Percentiles rank a stretch among this genome's conserved stretches.
These are phyloP conservation scores for Kalanchoe fedtschenkoi DNA, from an alignment of 164 flowering plant species.

Conservation along the genomic window DNA sequence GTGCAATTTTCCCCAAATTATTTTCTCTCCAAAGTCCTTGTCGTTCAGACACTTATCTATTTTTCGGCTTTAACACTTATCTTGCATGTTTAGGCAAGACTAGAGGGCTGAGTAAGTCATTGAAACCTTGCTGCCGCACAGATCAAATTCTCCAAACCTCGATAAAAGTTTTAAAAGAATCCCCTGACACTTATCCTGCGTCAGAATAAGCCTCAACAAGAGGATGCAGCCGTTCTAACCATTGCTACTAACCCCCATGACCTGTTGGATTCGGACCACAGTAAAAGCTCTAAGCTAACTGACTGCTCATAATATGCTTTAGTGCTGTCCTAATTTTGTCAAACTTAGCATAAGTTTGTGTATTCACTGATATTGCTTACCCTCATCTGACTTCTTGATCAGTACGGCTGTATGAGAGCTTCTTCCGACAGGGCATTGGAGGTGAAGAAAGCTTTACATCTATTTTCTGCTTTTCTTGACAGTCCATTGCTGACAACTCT, in stretches of 20 bases:
- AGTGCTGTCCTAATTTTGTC: conserved; percentile 66
- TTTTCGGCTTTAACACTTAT: too few relatives aligned
- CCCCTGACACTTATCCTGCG: conserved; percentile 63
- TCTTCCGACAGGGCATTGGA: conserved; percentile 68
- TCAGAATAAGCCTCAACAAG: conserved; percentile 75
- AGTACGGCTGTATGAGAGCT: conserved; percentile 81
- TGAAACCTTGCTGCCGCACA: too few relatives aligned
- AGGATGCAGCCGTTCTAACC: conserved; percentile 59
- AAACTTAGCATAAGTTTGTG: conserved; percentile 93
- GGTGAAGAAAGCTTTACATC: conserved; percentile 18
- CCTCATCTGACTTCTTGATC: conserved; percentile 55
- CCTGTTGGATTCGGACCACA: conserved; percentile 78
- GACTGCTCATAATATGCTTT: conserved; percentile 66
- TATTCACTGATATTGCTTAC: conserved; percentile 60
- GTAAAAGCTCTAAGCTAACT: conserved; percentile 80
- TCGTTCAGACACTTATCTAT: too few relatives aligned
- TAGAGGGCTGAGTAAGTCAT: too few relatives aligned
- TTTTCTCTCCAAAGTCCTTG: too few relatives aligned
- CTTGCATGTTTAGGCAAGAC: too few relatives aligned
- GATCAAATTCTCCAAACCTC: too few relatives aligned
- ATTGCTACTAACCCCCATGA: conserved; percentile 70
- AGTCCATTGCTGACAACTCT: conserved; percentile 80
- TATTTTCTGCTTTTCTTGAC: conserved; percentile 8
- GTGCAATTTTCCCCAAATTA: too few relatives aligned
- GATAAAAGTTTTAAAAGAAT: too few relatives aligned